phyloP scores from a whole-genome alignment of 2,329 filamentous ascomycete genomes.

The Conoideocrella luteorostrata region DNA sequence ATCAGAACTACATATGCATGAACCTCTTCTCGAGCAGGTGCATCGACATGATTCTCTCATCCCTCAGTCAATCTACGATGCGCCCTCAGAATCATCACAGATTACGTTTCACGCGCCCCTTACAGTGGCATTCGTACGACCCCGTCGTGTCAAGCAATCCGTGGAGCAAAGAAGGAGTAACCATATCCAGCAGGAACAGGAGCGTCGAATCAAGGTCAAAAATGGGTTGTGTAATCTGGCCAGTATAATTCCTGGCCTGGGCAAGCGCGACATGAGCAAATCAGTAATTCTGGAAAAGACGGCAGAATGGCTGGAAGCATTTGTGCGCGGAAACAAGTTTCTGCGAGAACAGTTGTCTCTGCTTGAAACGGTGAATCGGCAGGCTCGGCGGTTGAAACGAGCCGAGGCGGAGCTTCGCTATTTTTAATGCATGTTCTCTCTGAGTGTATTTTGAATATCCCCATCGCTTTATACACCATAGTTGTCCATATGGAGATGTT shows the following conservation, averaged over 20 bases:
- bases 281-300: constrained; percentile 4
- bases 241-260: neutral
- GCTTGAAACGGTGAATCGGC: neutral
- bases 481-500: no score
- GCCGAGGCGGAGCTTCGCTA: no score
- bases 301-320: constrained; percentile 1
- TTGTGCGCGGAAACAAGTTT: neutral
- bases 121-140: neutral
- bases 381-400: no score
- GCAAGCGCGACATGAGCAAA: constrained; percentile 3
- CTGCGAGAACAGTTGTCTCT: neutral
- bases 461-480: no score
- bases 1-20: no score
- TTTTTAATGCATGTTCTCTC: no score
- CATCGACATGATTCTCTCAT: no score
- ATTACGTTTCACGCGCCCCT: neutral
- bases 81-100: no score
- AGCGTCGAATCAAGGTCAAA: neutral
- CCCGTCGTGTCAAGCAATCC: constrained; percentile 1
- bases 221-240: constrained; percentile 1
- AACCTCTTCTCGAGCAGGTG: no score
- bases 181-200: constrained; percentile 5
- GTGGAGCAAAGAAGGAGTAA: neutral
- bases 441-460: no score
- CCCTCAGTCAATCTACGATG: no score